Evolutionary conservation across 2,329 filamentous ascomycete species (phyloP).

Genomic region (Phyllosticta paracitricarpa): DNA sequence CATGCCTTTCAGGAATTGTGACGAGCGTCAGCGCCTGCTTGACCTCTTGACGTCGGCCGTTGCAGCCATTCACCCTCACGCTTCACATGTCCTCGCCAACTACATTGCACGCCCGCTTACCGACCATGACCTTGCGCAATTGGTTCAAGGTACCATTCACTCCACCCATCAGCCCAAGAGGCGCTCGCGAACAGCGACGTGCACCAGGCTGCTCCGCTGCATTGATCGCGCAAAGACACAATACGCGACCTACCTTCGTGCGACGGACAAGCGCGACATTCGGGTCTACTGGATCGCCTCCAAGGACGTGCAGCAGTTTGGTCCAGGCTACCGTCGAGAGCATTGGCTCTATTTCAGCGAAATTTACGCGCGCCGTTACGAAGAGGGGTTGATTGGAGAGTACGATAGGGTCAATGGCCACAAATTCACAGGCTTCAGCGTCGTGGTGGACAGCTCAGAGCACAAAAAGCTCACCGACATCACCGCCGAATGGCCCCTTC

Average conservation of each 20-base stretch:
- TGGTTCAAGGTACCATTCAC: not conserved
- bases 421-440: conserved; percentile 2
- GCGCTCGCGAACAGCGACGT: not conserved
- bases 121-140: not conserved
- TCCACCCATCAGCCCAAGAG: not conserved
- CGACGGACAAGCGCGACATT: conserved; percentile 1
- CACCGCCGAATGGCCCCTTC: not conserved
- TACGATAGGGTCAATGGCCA: not conserved
- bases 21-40: conserved; percentile 5
- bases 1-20: not conserved
- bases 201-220: not conserved
- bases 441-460: not conserved
- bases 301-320: not conserved
- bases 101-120: conserved; percentile 7
- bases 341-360: not conserved
- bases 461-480: not conserved
- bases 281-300: conserved; percentile 1
- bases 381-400: not conserved
- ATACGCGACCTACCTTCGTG: conserved; percentile 8
- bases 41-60: conserved; percentile 3
- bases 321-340: not conserved
- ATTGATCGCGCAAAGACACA: conserved; percentile 8
- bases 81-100: conserved; percentile 1
- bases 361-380: conserved; percentile 2
- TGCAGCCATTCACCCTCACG: not conserved